A percentile compares a stretch with the other conserved stretches of the same genome.
Evolutionary conservation across 306 rosid species (phyloP).

Genomic region (Cucumis cinereus): DNA sequence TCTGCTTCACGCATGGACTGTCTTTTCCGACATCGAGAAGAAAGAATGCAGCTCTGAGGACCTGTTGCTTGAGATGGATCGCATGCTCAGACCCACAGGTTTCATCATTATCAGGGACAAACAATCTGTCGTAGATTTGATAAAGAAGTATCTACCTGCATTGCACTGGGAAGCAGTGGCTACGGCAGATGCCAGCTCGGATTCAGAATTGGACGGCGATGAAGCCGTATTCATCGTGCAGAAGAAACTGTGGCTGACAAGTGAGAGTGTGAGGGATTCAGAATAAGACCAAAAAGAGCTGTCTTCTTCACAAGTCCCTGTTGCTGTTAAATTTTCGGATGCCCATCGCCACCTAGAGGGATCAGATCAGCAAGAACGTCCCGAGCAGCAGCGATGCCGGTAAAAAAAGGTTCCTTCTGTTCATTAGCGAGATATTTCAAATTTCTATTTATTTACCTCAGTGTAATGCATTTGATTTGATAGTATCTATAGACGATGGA

Average conservation of each 20-base stretch:
- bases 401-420: background rate
- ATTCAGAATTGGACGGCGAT: slow-evolving; percentile 44
- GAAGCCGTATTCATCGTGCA: slow-evolving; percentile 54
- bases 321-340: background rate
- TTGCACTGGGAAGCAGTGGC: slow-evolving; percentile 91
- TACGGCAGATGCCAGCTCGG: slow-evolving; percentile 34
- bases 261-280: slow-evolving; percentile 45
- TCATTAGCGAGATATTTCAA: slow-evolving; percentile 11
- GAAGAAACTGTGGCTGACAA: slow-evolving; percentile 82
- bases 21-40: slow-evolving; percentile 67
- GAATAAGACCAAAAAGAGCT: slow-evolving; percentile 24
- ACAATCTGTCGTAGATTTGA: slow-evolving; percentile 46
- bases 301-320: slow-evolving; percentile 12
- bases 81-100: slow-evolving; percentile 75
- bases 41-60: slow-evolving; percentile 68
- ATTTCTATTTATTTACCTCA: slow-evolving; percentile 2
- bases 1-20: slow-evolving; percentile 73
- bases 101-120: slow-evolving; percentile 62
- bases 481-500: slow-evolving; percentile 16
- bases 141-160: slow-evolving; percentile 55
- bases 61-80: slow-evolving; percentile 82
- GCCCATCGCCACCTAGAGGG: slow-evolving; percentile 26
- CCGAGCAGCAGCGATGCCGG: background rate
- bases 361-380: slow-evolving; percentile 5
- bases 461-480: slow-evolving; percentile 22